phyloP scores from a whole-genome alignment of 257 asterid genomes.

The Haberlea rhodopensis region DNA sequence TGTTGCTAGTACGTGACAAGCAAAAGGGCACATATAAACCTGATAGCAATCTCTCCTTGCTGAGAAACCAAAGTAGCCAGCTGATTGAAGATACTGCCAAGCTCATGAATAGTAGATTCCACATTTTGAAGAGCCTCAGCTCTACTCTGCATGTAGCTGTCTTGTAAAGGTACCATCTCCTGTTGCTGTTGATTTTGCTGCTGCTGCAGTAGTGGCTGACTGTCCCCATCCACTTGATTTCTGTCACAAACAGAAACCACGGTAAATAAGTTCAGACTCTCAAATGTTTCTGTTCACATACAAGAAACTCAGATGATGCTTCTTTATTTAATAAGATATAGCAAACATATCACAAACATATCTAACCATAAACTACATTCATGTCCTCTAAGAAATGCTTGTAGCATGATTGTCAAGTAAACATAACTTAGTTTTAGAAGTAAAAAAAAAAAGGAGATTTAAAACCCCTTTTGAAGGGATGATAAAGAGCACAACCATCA shows the following conservation, averaged over 20 bases:
- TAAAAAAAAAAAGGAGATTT: background rate
- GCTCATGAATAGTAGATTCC: conserved; percentile 71
- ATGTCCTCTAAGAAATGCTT: conserved; percentile 7
- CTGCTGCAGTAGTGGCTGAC: conserved; percentile 67
- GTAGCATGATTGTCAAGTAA: conserved; percentile 13
- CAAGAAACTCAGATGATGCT: background rate
- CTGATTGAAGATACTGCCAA: conserved; percentile 70
- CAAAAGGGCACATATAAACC: conserved; percentile 31
- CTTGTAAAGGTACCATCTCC: conserved; percentile 66
- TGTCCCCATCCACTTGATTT: conserved; percentile 49
- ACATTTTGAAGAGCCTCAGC: conserved; percentile 74
- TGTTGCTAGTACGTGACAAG: background rate
- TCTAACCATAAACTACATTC: background rate
- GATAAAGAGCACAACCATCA: conserved; percentile 11
- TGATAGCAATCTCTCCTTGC: conserved; percentile 77
- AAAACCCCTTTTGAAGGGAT: conserved; percentile 4
- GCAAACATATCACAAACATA: background rate
- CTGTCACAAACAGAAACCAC: conserved; percentile 31
- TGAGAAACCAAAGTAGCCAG: conserved; percentile 73
- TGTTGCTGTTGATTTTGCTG: conserved; percentile 64
- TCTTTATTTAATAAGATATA: background rate
- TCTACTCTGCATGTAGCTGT: conserved; percentile 79
- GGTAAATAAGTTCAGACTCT: background rate
- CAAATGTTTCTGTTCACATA: conserved; percentile 6
- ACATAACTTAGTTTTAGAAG: background rate